Evolutionary conservation across 2,329 filamentous ascomycete genomes (phyloP).

Genomic region (Aspergillus versicolor): DNA sequence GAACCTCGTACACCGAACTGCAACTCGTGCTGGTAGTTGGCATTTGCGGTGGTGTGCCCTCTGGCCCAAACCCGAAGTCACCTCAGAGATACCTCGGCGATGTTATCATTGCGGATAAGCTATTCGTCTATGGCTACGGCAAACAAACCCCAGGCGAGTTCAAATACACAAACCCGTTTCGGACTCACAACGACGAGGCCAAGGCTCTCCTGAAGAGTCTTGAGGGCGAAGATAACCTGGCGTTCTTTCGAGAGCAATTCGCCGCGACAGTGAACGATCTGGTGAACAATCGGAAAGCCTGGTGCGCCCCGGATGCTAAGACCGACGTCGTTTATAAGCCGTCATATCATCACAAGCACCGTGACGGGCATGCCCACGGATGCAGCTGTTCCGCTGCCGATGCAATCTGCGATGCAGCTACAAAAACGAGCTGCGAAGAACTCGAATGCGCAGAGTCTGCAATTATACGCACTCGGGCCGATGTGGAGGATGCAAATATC

Average conservation of each 20-base stretch:
- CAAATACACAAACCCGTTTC: neutral
- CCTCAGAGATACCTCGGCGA: neutral
- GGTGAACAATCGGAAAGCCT: neutral
- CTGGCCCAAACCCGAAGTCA: neutral
- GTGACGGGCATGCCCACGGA: neutral
- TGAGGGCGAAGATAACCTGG: neutral
- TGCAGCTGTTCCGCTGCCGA: neutral
- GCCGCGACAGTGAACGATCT: too few relatives aligned
- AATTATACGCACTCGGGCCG: neutral
- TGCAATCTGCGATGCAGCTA: neutral
- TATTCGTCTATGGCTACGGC: neutral
- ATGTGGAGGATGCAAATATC: neutral
- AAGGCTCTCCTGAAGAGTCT: neutral
- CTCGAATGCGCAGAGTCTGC: neutral
- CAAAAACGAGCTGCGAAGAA: neutral
- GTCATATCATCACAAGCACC: neutral
- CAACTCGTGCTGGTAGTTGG: neutral
- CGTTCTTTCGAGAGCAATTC: neutral
- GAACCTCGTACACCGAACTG: neutral
- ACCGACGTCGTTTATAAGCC: neutral
- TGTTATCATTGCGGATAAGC: neutral
- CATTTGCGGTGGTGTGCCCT: neutral
- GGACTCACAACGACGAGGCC: neutral
- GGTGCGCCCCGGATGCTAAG: neutral
- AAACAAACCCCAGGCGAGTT: neutral